A percentile compares a stretch with the other conserved stretches of the same genome.
Evolutionary conservation across 768 basidiomycete species (phyloP).

Genomic region (Dictyophora rubrovolvata): DNA sequence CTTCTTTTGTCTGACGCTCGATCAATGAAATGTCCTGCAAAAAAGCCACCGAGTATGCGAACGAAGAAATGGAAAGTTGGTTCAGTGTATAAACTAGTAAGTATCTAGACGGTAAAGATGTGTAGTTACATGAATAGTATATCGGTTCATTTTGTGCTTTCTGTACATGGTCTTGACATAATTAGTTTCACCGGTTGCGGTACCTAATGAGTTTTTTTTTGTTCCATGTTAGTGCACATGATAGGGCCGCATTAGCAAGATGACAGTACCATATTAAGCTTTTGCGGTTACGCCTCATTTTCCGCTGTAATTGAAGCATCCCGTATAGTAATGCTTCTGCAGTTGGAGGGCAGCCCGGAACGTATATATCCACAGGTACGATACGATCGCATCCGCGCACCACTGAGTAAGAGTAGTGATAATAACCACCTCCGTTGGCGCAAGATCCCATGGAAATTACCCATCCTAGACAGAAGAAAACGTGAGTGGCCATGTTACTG

Average conservation of each 20-base stretch:
- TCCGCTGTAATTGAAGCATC: conserved; percentile 93
- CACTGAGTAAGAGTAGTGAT: conserved; percentile 98
- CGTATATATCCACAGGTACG: conserved; percentile 97
- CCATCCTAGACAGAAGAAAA: conserved; percentile 52
- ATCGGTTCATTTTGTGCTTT: neutral
- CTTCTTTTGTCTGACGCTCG: no score
- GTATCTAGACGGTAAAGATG: no score
- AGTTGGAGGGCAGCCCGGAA: conserved; percentile 88
- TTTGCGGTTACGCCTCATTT: conserved; percentile 86
- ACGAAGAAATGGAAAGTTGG: no score
- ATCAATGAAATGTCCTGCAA: no score
- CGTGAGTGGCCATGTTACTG: neutral
- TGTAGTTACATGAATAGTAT: no score
- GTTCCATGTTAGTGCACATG: neutral
- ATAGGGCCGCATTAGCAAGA: neutral
- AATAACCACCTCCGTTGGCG: conserved; percentile 95
- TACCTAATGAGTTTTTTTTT: conserved; percentile 11
- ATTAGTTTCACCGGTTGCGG: conserved; percentile 7
- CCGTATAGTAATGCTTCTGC: conserved; percentile 97
- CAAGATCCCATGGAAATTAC: conserved; percentile 99
- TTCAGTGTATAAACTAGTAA: no score
- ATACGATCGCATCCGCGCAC: conserved; percentile 99
- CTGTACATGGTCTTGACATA: neutral
- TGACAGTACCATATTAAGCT: conserved; percentile 69
- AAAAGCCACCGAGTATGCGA: no score